phyloP scores from a whole-genome alignment of 768 basidiomycete species.

The Albatrellus ellisii region DNA sequence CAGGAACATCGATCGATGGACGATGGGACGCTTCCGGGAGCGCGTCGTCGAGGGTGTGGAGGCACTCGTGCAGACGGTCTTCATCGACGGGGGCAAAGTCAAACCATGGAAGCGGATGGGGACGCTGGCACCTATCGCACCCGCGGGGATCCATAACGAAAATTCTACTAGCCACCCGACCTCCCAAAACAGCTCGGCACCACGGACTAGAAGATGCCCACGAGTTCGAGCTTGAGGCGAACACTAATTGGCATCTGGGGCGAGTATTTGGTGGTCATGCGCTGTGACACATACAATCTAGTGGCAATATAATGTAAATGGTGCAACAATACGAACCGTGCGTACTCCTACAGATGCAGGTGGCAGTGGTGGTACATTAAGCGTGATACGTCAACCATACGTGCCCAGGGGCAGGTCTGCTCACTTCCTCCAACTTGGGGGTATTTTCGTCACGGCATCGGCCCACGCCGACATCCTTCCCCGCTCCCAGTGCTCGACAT shows the following conservation, averaged over 20 bases:
- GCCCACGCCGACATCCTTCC: constrained; percentile 63
- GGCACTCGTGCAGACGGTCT: constrained; percentile 23
- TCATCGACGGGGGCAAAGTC: constrained; percentile 21
- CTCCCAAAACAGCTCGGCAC: neutral
- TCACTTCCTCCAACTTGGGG: constrained; percentile 63
- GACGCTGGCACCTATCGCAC: constrained; percentile 7
- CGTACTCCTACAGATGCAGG: no score
- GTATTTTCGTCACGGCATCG: constrained; percentile 51
- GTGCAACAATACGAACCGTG: neutral
- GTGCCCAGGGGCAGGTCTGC: no score
- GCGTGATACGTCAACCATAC: no score
- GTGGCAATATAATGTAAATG: neutral
- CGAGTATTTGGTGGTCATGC: no score
- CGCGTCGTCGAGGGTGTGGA: constrained; percentile 28
- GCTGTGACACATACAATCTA: no score
- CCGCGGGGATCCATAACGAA: constrained; percentile 22
- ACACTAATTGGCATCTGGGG: neutral
- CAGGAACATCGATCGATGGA: constrained; percentile 41
- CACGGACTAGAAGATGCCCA: no score
- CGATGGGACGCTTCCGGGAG: constrained; percentile 27
- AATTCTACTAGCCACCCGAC: constrained; percentile 17
- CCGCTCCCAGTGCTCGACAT: constrained; percentile 64
- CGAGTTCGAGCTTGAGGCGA: constrained; percentile 3
- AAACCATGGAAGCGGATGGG: constrained; percentile 37
- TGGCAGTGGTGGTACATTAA: no score